Base-by-base conservation (phyloP, 257 asterid genomes). In the Forsythia viridissima region DNA sequence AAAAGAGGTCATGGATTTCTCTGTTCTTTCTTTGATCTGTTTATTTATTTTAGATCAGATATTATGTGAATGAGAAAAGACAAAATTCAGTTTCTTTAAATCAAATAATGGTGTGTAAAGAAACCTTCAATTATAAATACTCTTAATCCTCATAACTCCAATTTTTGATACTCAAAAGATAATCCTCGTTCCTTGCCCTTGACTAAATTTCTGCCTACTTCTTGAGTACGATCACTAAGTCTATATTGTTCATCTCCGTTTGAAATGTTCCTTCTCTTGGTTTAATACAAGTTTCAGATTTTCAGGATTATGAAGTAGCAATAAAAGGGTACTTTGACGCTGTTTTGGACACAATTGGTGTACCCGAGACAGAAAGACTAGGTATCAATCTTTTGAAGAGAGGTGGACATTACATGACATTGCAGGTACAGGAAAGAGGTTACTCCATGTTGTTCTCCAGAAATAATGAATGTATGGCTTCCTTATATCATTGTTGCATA, bases 321-420 rank as follows among this genome's bases (percentile, higher is more conserved):
- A 81, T 93, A 42, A 87, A 90, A 81, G 98, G 98, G 70, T 80
- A 89, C 83, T 96, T 93, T 75, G 98, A 96, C 89, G 98, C 98
- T 46, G 95, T 96, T 52, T 79, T 96, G 76, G 99, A 96, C 85
- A 96, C 99, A 43, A 88, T 96, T 75, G 99, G 99, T 30, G 84
- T 82, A 69, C 92, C 91, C 1, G 98, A 96, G 87, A 93, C 97
- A 1, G 99, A 96, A 85, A 93, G 85, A 81, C 81, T 88, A 46
- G 92, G 95, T 52, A 83, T 92, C 72, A 87, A 84, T 86, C 91
- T 91, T 82, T 87, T 96, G 88, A 93, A 81, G 91, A 93, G 90
- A 90, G 97, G 98, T 52, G 99, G 99, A 41, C 92, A 92, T 79
- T 96, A 96, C 87, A 93, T 96, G 99, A 96, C 98, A 37, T 74